A percentile compares a stretch with the other conserved stretches of the same genome.
These are phyloP conservation scores for Didymella glomerata DNA, from an alignment of 2,329 filamentous ascomycete genomes.

Conservation along the genomic window DNA sequence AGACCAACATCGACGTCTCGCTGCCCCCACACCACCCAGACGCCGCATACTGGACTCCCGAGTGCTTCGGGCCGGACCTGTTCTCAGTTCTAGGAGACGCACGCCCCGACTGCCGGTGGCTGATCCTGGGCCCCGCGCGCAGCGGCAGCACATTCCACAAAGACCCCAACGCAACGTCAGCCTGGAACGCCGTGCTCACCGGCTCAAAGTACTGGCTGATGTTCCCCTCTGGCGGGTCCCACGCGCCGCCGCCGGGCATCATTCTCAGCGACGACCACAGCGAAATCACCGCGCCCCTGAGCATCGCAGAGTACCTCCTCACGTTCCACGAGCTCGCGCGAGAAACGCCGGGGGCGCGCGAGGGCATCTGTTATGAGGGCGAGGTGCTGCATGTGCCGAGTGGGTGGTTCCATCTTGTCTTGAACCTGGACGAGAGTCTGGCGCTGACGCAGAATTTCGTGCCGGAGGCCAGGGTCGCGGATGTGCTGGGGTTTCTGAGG, in stretches of 20 bases:
- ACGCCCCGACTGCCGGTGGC: conserved; percentile 88
- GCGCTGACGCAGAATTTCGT: conserved; percentile 97
- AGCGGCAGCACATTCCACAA: conserved; percentile 97
- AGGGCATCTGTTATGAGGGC: conserved; percentile 83
- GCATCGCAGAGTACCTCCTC: conserved; percentile 95
- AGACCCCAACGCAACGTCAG: conserved; percentile 75
- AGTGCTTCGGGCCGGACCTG: conserved; percentile 85
- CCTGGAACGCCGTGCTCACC: conserved; percentile 92
- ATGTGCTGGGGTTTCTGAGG: conserved; percentile 80
- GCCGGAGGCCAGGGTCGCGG: conserved; percentile 73
- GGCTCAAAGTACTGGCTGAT: conserved; percentile 99
- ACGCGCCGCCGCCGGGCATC: conserved; percentile 81
- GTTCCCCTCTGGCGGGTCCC: conserved; percentile 76
- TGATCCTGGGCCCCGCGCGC: conserved; percentile 86
- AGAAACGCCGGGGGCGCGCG: conserved; percentile 75
- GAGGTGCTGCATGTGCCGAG: conserved; percentile 93
- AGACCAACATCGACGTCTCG: conserved; percentile 70
- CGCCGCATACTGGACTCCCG: conserved; percentile 77
- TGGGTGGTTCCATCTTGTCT: conserved; percentile 96
- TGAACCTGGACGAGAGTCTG: conserved; percentile 85
- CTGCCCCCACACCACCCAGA: conserved; percentile 61
- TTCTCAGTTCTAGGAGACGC: conserved; percentile 81
- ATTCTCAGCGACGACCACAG: conserved; percentile 88
- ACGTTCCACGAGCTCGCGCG: conserved; percentile 88
- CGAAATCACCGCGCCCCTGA: conserved; percentile 91